phyloP scores from a whole-genome alignment of 2,329 filamentous ascomycete species.

The Neofusicoccum sp. region DNA sequence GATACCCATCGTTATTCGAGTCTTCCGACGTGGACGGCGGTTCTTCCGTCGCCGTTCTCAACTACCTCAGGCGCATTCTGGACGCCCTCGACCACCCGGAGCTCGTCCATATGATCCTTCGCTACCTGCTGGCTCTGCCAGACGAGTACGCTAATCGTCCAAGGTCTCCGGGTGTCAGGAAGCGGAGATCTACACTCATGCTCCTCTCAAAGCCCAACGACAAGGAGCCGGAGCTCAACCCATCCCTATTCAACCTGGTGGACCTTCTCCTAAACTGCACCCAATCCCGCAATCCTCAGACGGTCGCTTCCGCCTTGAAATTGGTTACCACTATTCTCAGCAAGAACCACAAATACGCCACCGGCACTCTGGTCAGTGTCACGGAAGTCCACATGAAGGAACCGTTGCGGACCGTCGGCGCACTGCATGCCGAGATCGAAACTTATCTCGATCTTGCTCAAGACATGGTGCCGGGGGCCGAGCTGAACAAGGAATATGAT shows the following conservation, averaged over 20 bases:
- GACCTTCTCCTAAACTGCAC: constrained; percentile 88
- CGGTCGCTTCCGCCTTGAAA: constrained; percentile 84
- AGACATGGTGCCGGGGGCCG: constrained; percentile 68
- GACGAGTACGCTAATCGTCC: constrained; percentile 43
- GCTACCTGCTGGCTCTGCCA: constrained; percentile 85
- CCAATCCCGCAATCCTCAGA: constrained; percentile 82
- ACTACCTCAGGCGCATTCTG: constrained; percentile 86
- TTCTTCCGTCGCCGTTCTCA: constrained; percentile 93
- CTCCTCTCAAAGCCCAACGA: constrained; percentile 78
- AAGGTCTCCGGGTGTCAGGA: constrained; percentile 63
- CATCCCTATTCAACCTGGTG: constrained; percentile 87
- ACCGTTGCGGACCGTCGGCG: constrained; percentile 68
- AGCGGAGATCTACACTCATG: constrained; percentile 86
- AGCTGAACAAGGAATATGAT: constrained; percentile 74
- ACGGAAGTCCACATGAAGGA: constrained; percentile 59
- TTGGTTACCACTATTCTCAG: constrained; percentile 83
- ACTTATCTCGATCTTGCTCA: constrained; percentile 69
- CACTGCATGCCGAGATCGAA: constrained; percentile 74
- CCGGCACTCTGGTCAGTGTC: constrained; percentile 73
- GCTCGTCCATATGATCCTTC: constrained; percentile 89
- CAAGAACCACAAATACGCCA: constrained; percentile 84
- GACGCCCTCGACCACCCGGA: constrained; percentile 92
- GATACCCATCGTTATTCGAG: constrained; percentile 92
- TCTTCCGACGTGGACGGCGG: constrained; percentile 97
- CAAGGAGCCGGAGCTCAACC: constrained; percentile 75